Percentiles rank a stretch among this genome's conserved stretches.
Evolutionary conservation across 208 protist species (phyloP).

Genomic region (Leishmania turanica): DNA sequence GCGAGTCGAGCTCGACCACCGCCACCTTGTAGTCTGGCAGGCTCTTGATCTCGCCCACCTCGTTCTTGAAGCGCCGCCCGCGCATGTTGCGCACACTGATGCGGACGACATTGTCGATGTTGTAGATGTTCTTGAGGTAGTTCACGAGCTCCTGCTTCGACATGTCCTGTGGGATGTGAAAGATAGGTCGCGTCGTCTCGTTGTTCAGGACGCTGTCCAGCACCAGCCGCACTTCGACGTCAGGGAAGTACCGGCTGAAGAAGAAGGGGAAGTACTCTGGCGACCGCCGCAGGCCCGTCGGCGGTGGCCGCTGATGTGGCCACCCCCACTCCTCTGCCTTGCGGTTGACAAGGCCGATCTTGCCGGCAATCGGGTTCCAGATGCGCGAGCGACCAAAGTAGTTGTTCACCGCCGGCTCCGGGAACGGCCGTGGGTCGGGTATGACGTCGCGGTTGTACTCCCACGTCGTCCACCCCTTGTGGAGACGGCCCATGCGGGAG

Average conservation of each 20-base stretch:
- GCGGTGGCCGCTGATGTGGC: constrained; percentile 74
- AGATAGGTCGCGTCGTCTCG: constrained; percentile 78
- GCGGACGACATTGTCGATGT: constrained; percentile 81
- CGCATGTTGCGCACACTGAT: constrained; percentile 73
- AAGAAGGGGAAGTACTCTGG: constrained; percentile 83
- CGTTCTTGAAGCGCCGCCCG: constrained; percentile 85
- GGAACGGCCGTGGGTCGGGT: constrained; percentile 84
- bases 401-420: constrained; percentile 88
- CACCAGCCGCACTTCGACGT: constrained; percentile 74
- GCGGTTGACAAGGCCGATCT: constrained; percentile 78
- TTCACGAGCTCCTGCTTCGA: constrained; percentile 84
- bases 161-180: constrained; percentile 87
- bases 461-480: constrained; percentile 77
- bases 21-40: constrained; percentile 84
- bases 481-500: constrained; percentile 74
- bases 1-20: constrained; percentile 79
- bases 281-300: constrained; percentile 77
- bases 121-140: constrained; percentile 88
- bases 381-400: constrained; percentile 83
- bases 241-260: constrained; percentile 83
- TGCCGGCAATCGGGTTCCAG: constrained; percentile 87
- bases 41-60: constrained; percentile 82
- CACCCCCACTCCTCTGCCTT: constrained; percentile 85
- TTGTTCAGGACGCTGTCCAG: constrained; percentile 91
- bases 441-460: constrained; percentile 64